phyloP scores from a whole-genome alignment of 352 stramenopile species.

The Pythium sp. region DNA sequence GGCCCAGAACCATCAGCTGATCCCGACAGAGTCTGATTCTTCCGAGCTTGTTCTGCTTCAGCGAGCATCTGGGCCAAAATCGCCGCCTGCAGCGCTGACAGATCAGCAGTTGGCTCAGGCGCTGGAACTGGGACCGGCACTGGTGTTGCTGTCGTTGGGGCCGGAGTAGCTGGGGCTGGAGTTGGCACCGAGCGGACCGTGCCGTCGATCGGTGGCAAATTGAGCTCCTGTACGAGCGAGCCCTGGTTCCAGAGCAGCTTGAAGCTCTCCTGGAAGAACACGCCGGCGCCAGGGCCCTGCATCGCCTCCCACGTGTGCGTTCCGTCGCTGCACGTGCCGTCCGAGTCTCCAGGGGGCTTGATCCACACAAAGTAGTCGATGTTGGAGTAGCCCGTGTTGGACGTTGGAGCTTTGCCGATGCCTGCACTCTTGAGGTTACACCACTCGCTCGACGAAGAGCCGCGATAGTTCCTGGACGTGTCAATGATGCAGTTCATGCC shows the following conservation, averaged over 20 bases:
- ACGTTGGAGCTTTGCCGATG: conserved; percentile 46
- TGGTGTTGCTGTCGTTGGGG: not conserved
- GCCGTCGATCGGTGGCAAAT: not conserved
- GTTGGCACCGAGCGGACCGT: not conserved
- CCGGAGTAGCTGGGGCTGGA: not conserved
- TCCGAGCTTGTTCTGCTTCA: not conserved
- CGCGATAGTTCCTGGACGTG: conserved; percentile 45
- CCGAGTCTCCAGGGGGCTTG: conserved; percentile 63
- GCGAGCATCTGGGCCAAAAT: not conserved
- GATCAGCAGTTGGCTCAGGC: not conserved
- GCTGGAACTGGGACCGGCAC: not conserved
- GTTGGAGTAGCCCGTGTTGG: conserved; percentile 39
- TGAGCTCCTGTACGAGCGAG: conserved; percentile 11
- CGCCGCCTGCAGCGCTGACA: not conserved
- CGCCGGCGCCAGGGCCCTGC: conserved; percentile 44
- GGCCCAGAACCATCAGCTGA: not conserved
- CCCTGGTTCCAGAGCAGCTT: conserved; percentile 65
- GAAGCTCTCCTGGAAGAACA: conserved; percentile 62
- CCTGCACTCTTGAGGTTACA: conserved; percentile 46
- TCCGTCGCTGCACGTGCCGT: conserved; percentile 40
- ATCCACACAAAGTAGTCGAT: conserved; percentile 79
- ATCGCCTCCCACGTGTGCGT: conserved; percentile 46
- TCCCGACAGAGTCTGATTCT: not conserved
- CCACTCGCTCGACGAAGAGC: conserved; percentile 35
- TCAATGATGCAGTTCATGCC: conserved; percentile 62